Evolutionary conservation across 139 green algal genomes (phyloP).

Genomic region (Micromonas commoda): DNA sequence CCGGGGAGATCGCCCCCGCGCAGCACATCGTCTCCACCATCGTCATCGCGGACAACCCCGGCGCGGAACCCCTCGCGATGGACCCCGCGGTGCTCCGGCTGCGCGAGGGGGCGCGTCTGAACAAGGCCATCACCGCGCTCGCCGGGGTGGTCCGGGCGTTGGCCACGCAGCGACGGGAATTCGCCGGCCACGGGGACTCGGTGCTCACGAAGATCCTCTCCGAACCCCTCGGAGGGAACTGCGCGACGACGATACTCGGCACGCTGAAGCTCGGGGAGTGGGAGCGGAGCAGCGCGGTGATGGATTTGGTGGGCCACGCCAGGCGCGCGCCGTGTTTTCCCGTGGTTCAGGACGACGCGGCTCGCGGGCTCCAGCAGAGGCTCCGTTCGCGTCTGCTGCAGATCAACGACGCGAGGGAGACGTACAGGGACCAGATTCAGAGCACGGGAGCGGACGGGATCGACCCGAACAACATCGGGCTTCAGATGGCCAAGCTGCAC

Average conservation of each 20-base stretch:
- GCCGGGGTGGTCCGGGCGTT: conserved; percentile 27
- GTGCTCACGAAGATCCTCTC: conserved; percentile 54
- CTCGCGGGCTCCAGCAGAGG: conserved; percentile 50
- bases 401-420: conserved; percentile 32
- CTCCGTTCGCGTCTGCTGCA: conserved; percentile 47
- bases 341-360: conserved; percentile 52
- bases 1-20: conserved; percentile 1
- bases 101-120: conserved; percentile 47
- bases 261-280: conserved; percentile 47
- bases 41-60: conserved; percentile 59
- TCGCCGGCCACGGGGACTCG: conserved; percentile 44
- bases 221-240: conserved; percentile 57
- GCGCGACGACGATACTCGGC: conserved; percentile 46
- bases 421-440: conserved; percentile 25
- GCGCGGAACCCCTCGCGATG: conserved; percentile 54
- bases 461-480: conserved; percentile 41
- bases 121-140: conserved; percentile 43
- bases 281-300: conserved; percentile 42
- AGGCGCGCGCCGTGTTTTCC: conserved; percentile 45
- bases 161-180: conserved; percentile 9
- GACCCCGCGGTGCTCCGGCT: conserved; percentile 60
- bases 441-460: conserved; percentile 44
- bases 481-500: conserved; percentile 51
- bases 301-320: conserved; percentile 43
- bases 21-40: conserved; percentile 45